Base-by-base conservation (phyloP, 768 basidiomycete species). In the Serpula lacrymans region DNA sequence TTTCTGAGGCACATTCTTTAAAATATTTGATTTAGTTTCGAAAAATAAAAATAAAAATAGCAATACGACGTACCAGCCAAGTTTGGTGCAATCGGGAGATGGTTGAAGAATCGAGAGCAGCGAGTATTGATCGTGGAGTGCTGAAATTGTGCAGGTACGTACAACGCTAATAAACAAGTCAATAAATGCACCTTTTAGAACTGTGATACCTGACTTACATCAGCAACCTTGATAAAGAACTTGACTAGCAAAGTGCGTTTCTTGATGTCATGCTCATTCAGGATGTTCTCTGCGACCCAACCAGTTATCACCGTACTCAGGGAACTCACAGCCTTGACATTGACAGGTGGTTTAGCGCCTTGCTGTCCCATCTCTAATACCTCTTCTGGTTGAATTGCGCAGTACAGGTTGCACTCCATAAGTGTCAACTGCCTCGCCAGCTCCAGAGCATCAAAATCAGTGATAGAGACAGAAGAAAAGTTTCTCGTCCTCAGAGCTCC, bases 361-460 rank as follows among this genome's bases (percentile, higher is more conserved):
- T 84, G 80, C 56, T 88, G 82, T 3, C 86, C 88, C 9, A 80
- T 80, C 63, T 90, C 87, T 45, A 99, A 61, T 33, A 99, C 72
- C 59, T 98, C 96, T 50, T 92, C 88, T 0, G 94, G 80, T 41
- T 76, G 78, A 48, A 98, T 91, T 38, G 80, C 77, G 48, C 87
- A 83, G 59, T 93, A 98, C 32, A 96, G 63, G 43, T 78, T 78
- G 50, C 82, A 87, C 60, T 99, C 96, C 84, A 94, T 88, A 50
- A 94, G 77, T 13, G 95, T 96, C 51, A 98, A 59, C 64, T 99
- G 96, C 35, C 96, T 76, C 6, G 92, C 92, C 31, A 98, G 72
- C 61, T 99, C 96, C 49, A 94, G 65, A 23, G 87, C 69, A 55
- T 98, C 93, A 53, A 99, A 93, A 53, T 99, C 96, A n/a, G 83